A percentile compares a stretch with the other conserved stretches of the same genome.
phyloP scores from a whole-genome alignment of 2,329 filamentous ascomycete species.

The Chrysoporthe deuterocubensis region DNA sequence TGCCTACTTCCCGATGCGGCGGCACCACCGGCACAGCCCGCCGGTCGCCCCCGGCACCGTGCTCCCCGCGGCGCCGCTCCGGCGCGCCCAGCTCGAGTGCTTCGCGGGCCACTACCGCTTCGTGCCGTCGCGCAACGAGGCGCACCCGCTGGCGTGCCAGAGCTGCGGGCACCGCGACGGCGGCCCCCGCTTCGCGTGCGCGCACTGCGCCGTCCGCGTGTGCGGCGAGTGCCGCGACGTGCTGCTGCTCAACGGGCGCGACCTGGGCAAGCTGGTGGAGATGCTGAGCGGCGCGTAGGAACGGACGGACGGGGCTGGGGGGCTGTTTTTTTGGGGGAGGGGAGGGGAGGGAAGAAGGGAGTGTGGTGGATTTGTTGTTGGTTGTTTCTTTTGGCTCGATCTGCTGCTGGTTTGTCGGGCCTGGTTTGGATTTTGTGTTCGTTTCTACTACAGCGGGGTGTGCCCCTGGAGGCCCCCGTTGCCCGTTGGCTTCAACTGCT shows the following conservation, averaged over 20 bases:
- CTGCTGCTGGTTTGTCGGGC: too few species aligned
- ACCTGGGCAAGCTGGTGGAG: slow-evolving; percentile 49
- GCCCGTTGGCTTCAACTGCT: too few species aligned
- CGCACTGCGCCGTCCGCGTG: slow-evolving; percentile 56
- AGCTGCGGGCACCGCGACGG: slow-evolving; percentile 52
- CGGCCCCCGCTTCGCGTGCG: slow-evolving; percentile 51
- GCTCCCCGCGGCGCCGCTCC: slow-evolving; percentile 48
- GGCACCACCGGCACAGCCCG: slow-evolving; percentile 33
- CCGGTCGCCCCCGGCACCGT: slow-evolving; percentile 41
- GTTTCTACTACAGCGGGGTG: too few species aligned
- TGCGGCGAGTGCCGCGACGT: slow-evolving; percentile 52
- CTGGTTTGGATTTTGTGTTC: too few species aligned
- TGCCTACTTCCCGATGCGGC: slow-evolving; percentile 34
- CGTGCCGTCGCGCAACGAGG: slow-evolving; percentile 51
- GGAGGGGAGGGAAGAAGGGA: too few species aligned
- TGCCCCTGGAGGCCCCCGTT: too few species aligned
- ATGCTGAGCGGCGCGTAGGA: not conserved
- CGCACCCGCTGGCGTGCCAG: slow-evolving; percentile 58
- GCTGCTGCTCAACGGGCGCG: slow-evolving; percentile 46
- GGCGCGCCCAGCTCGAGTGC: slow-evolving; percentile 48
- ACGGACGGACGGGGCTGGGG: too few species aligned
- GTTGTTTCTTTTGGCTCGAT: not conserved
- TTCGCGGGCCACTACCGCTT: slow-evolving; percentile 53
- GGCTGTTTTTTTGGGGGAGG: too few species aligned
- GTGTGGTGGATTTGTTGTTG: not conserved